Evolutionary conservation across 2,329 filamentous ascomycete species (phyloP).

Genomic region (Endothia cerciana): DNA sequence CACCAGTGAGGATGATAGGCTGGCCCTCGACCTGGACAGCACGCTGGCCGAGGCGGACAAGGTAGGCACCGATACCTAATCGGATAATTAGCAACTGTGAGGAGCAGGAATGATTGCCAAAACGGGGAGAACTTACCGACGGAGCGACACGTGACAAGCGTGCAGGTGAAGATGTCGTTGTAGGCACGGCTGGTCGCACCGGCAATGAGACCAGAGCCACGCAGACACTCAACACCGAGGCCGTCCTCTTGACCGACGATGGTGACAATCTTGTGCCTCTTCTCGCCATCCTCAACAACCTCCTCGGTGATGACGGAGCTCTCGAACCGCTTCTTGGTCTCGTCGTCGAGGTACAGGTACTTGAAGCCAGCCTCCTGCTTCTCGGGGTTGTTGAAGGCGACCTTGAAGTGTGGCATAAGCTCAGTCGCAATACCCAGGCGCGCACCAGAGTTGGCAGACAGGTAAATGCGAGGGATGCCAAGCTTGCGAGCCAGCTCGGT

Average conservation of each 20-base stretch:
- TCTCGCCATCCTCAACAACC: slow-evolving; percentile 83
- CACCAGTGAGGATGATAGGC: slow-evolving; percentile 97
- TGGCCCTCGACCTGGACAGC: slow-evolving; percentile 98
- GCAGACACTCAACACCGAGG: slow-evolving; percentile 94
- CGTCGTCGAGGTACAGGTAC: slow-evolving; percentile 91
- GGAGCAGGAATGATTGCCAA: not conserved
- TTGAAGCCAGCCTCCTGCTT: slow-evolving; percentile 92
- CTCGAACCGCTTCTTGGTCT: slow-evolving; percentile 84
- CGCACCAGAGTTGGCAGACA: slow-evolving; percentile 98
- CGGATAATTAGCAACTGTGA: slow-evolving; percentile 40
- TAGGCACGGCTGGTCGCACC: slow-evolving; percentile 96
- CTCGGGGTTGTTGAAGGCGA: slow-evolving; percentile 86
- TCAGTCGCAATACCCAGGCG: slow-evolving; percentile 96
- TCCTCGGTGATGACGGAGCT: slow-evolving; percentile 88
- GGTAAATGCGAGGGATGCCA: slow-evolving; percentile 94
- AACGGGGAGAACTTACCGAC: slow-evolving; percentile 66
- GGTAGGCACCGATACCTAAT: slow-evolving; percentile 90
- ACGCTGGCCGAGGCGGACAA: slow-evolving; percentile 96
- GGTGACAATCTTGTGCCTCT: slow-evolving; percentile 90
- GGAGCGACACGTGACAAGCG: slow-evolving; percentile 94
- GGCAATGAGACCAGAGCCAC: slow-evolving; percentile 96
- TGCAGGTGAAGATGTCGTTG: slow-evolving; percentile 98
- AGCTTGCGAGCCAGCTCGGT: slow-evolving; percentile 93
- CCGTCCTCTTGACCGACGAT: slow-evolving; percentile 93
- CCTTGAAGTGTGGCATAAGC: slow-evolving; percentile 94